phyloP scores from a whole-genome alignment of 2,329 filamentous ascomycete genomes.

The Colletotrichum cuscutae region DNA sequence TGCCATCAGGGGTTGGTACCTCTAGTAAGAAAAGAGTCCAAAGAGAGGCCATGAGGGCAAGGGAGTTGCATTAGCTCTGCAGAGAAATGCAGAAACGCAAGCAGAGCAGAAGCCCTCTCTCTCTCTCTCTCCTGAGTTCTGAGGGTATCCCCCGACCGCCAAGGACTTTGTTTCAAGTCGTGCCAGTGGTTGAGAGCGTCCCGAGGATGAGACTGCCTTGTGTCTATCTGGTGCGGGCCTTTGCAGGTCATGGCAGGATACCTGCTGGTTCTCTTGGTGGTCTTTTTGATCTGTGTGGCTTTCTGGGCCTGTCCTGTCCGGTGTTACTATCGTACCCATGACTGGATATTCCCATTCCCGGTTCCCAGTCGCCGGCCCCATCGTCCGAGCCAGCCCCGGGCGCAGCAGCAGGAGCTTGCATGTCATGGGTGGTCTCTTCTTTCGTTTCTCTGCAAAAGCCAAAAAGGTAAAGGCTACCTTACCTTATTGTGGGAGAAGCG shows the following conservation, averaged over 20 bases:
- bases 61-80: not conserved
- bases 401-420: not conserved
- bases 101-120: no score
- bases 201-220: slow-evolving; percentile 26
- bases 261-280: not conserved
- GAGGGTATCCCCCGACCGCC: not conserved
- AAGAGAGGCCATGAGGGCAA: not conserved
- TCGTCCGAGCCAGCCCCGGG: slow-evolving; percentile 4
- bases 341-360: not conserved
- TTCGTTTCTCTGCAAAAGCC: not conserved
- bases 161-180: slow-evolving; percentile 27
- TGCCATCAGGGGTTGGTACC: no score
- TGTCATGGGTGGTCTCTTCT: not conserved
- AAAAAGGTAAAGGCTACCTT: not conserved
- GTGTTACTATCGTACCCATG: not conserved
- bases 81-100: not conserved
- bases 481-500: slow-evolving; percentile 24
- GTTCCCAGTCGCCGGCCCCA: slow-evolving; percentile 14
- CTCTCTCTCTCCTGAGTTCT: no score
- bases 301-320: not conserved
- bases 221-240: slow-evolving; percentile 10
- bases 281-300: not conserved
- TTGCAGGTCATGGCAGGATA: not conserved
- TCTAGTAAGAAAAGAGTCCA: not conserved
- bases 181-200: slow-evolving; percentile 16